A percentile compares a stretch with the other conserved stretches of the same genome.
Evolutionary conservation across 2,329 filamentous ascomycete species (phyloP).

Genomic region (Colletotrichum cereale): DNA sequence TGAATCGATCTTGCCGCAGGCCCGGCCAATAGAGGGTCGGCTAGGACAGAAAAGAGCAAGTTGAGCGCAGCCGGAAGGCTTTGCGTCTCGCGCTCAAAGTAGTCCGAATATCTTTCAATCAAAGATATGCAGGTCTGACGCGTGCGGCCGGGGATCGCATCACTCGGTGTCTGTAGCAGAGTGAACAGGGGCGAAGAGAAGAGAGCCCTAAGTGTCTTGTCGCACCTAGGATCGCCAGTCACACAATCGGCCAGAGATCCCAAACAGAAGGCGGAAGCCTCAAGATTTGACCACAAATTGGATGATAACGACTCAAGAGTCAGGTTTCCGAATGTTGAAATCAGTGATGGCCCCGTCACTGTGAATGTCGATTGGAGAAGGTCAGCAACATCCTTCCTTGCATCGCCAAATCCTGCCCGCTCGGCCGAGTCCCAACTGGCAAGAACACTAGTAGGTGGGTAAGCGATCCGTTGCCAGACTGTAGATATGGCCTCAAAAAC

Average conservation of each 20-base stretch:
- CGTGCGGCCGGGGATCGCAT: slow-evolving; percentile 70
- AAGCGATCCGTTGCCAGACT: slow-evolving; percentile 77
- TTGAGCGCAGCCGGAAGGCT: slow-evolving; percentile 78
- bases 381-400: slow-evolving; percentile 83
- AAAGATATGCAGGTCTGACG: slow-evolving; percentile 77
- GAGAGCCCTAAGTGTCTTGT: slow-evolving; percentile 69
- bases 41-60: slow-evolving; percentile 79
- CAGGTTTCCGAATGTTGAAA: slow-evolving; percentile 69
- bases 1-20: slow-evolving; percentile 81
- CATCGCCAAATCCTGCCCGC: slow-evolving; percentile 75
- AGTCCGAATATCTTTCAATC: slow-evolving; percentile 80
- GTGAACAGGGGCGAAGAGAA: slow-evolving; percentile 72
- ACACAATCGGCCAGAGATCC: slow-evolving; percentile 76
- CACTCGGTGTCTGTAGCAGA: slow-evolving; percentile 63
- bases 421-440: slow-evolving; percentile 78
- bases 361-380: slow-evolving; percentile 79
- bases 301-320: slow-evolving; percentile 62
- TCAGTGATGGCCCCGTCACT: slow-evolving; percentile 66
- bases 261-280: slow-evolving; percentile 73
- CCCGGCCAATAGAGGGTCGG: slow-evolving; percentile 71
- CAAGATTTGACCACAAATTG: slow-evolving; percentile 69
- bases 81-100: slow-evolving; percentile 78
- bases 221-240: slow-evolving; percentile 67
- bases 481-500: slow-evolving; percentile 75
- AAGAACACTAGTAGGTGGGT: slow-evolving; percentile 70